Evolutionary conservation across 495 filamentous ascomycete species (phyloP), one percentile per base, ranked within the genome.

Genomic region (Aspergillus funiculosus): DNA sequence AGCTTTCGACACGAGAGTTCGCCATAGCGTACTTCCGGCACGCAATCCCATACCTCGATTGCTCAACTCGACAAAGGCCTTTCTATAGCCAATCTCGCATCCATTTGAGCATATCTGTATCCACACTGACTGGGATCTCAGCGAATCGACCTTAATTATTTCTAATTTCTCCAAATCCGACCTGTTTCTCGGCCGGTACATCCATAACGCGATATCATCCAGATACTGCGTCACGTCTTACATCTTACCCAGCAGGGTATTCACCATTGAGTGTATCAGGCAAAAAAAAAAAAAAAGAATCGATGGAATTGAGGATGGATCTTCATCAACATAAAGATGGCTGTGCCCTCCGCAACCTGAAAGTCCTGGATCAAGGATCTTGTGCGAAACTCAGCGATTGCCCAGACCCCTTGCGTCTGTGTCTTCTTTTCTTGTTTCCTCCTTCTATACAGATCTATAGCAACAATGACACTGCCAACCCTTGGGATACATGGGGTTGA

Each of bases 191-290:
- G 46, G 32, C 40, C 37, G 30, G 42, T 29, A 45, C 13, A 35
- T 46, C 45, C 34, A 59, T 64, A 59, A 56, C 58, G 61, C 54
- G 57, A 61, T 64, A 46, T 40, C 39, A 22, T 48, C 50, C 34
- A 50, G 35, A 39, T 38, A 56, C 54, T 44, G 53, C 66, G 62
- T 68, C 65, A 60, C 53, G 53, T 14, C 31, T 18, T 6, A 24
- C 21, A 7, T 19, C 37, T 14, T 28, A 25, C 32, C 14, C 13
- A 22, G 9, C 14, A 41, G 21, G 29, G 29, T 25, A 6, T n/a
- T 42, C 21, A 30, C 32, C 15, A 18, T 48, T 48, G n/a, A n/a
- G n/a, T n/a, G 36, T 24, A 29, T 46, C 34, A 38, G 11, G n/a
- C n/a, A n/a, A 14, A 13, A 28, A 6, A 26, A 19, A 14, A 38